Evolutionary conservation across 768 basidiomycete species (phyloP).

Genomic region (Xerocomellus intermedius): DNA sequence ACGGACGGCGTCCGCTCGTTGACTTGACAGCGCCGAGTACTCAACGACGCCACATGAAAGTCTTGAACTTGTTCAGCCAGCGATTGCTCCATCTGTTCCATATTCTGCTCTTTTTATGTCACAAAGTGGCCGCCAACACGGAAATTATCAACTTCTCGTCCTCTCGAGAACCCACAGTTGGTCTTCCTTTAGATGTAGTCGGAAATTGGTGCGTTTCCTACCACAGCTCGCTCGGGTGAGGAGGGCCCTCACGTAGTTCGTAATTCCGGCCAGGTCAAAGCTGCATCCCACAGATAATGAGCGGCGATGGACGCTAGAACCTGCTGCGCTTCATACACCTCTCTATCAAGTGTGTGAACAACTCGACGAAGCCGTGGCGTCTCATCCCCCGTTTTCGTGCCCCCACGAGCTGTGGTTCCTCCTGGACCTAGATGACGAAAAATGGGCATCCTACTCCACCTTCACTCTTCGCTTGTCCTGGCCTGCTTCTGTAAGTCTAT

Average conservation of each 20-base stretch:
- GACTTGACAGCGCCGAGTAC: slow-evolving; percentile 16
- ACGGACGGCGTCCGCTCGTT: slow-evolving; percentile 11
- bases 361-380: background rate
- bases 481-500: slow-evolving; percentile 50
- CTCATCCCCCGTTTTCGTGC: slow-evolving; percentile 24
- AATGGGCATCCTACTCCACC: slow-evolving; percentile 41
- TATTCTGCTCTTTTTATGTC: slow-evolving; percentile 23
- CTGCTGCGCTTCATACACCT: slow-evolving; percentile 42
- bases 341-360: slow-evolving; percentile 38
- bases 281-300: slow-evolving; percentile 35
- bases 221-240: slow-evolving; percentile 17
- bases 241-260: background rate
- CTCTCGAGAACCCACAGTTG: slow-evolving; percentile 18
- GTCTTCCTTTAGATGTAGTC: slow-evolving; percentile 18
- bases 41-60: slow-evolving; percentile 18
- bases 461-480: slow-evolving; percentile 56
- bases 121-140: slow-evolving; percentile 49
- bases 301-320: slow-evolving; percentile 38
- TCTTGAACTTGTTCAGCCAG: slow-evolving; percentile 4
- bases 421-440: slow-evolving; percentile 42
- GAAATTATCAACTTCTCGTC: slow-evolving; percentile 61
- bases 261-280: slow-evolving; percentile 37
- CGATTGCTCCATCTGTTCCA: slow-evolving; percentile 14
- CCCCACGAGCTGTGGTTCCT: slow-evolving; percentile 48
- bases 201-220: slow-evolving; percentile 30